Base-by-base conservation (phyloP, 257 asterid genomes). In the Haberlea rhodopensis region DNA sequence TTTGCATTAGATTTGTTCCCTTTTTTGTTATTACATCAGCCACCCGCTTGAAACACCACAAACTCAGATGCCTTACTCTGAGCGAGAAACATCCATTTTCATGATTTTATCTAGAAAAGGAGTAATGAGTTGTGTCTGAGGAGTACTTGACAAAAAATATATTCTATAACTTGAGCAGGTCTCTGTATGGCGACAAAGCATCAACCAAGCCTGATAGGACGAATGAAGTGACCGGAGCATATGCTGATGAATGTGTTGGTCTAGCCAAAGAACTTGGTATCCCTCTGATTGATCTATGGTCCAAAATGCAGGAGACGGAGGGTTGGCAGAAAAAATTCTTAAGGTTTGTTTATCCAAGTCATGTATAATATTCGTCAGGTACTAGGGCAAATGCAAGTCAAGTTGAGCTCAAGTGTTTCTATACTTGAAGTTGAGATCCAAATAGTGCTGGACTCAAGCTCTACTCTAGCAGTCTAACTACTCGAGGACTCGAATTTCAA, bases 281-380 rank as follows among this genome's bases (percentile, higher is more conserved):
- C 53, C 94, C 95, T 65, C 90, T 84, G 2, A 23, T 94, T 72
- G 73, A 87, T 78, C 76, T 94, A 15, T 94, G 99, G 99, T 81
- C 96, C 69, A 87, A 84, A 75, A 90, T 94, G 96, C 96, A 94
- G 79, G 87, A 94, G 80, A 77, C 83, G 5, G 78, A 70, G 10
- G 84, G 84, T 49, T 90, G 99, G 99, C 85, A 86, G 81, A 79
- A 69, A 75, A 89, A 65, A 34, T 79, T 79, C 70, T 75, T 84
- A 67, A 74, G 82, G 90, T 65, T 45, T 62, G 77, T 76, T 55
- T 19, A 52, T 59, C 24, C 4, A 5, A 31, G 24, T 28, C 21
- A 1, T 37, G 1, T 31, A 16, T 21, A 48, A 34, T n/a, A 31
- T 4, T 10, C 2, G 40, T 60, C 53, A 19, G 28, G 24, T 16